Evolutionary conservation across 1,139 yeast species (phyloP).

Genomic region (Candida mesenterica): DNA sequence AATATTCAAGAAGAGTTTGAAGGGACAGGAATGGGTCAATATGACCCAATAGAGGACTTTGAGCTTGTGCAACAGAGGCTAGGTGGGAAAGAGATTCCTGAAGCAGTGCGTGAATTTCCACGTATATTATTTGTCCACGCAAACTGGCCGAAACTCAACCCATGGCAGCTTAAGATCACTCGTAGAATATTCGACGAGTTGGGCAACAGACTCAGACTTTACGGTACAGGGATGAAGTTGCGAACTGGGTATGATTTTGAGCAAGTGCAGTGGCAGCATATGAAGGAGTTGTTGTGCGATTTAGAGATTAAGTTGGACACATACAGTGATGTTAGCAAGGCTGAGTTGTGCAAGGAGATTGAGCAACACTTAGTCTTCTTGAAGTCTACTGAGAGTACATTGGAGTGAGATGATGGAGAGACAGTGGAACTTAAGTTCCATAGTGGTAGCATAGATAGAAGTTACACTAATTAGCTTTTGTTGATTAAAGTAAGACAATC

Average conservation of each 20-base stretch:
- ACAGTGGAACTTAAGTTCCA: neutral
- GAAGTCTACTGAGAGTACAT: constrained; percentile 26
- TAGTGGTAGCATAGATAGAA: no score
- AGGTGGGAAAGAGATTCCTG: constrained; percentile 12
- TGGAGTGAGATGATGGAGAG: constrained; percentile 12
- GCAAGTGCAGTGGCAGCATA: constrained; percentile 57
- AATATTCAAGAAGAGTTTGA: constrained; percentile 40
- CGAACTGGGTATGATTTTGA: constrained; percentile 61
- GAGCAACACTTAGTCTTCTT: constrained; percentile 43
- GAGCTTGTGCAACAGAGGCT: constrained; percentile 13
- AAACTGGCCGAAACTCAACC: constrained; percentile 64
- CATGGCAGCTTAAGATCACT: constrained; percentile 45
- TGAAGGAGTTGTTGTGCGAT: constrained; percentile 58
- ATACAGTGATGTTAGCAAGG: constrained; percentile 44
- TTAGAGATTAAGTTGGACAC: constrained; percentile 43
- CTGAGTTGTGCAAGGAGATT: constrained; percentile 50
- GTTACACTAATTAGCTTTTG: no score
- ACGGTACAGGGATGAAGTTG: constrained; percentile 53
- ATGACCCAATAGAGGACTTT: constrained; percentile 62
- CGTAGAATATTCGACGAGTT: constrained; percentile 42
- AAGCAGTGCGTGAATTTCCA: constrained; percentile 26
- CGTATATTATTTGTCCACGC: constrained; percentile 60
- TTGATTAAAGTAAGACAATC: no score
- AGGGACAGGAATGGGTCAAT: constrained; percentile 76
- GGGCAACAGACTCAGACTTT: constrained; percentile 49